Base-by-base conservation (phyloP, 306 rosid genomes). In the Abrus precatorius region DNA sequence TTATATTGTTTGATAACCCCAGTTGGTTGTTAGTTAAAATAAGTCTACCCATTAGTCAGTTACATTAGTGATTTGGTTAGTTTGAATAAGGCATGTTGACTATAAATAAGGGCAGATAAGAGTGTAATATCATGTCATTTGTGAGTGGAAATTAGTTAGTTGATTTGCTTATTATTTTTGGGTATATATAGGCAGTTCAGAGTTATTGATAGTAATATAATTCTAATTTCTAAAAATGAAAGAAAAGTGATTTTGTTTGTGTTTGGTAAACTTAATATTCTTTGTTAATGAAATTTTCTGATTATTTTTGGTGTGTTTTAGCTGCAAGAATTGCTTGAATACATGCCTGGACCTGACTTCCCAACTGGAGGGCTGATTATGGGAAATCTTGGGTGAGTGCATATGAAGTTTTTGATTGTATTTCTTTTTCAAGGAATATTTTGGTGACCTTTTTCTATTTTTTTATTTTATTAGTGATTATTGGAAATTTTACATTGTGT, bases 271-370 rank as follows among this genome's bases (percentile, higher is more conserved):
- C 11, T 40, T 47, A 7, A 2, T 68, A 32, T 36, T 64, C 9
- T 59, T 54, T 45, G 40, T 40, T 47, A 7, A 20, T n/a, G 29
- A 41, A 59, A 38, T 41, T 70, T 49, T 70, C 2, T 69, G 14
- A 40, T 82, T 84, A 79, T 30, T 75, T 81, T 86, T 80, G 71
- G 57, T 82, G 55, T 77, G 44, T 80, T 64, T 57, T 83, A 95
- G 98, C 75, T 95, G 80, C 99, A 95, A 90, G 99, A 95, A 87
- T 86, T 95, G 88, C 89, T 95, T 78, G 99, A 95, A 84, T 95
- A 93, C 92, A 95, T 95, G 99, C 99, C 99, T 43, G 99, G 96
- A 79, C 99, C 99, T 11, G 99, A 95, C 84, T 95, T 95, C 88
- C 99, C 98, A 11, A 93, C 99, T n/a, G 99, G 99, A 64, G 98